These are phyloP conservation scores for Phoenix dactylifera DNA, from an alignment of 176 grass and related monocot genomes.

Conservation along the genomic window DNA sequence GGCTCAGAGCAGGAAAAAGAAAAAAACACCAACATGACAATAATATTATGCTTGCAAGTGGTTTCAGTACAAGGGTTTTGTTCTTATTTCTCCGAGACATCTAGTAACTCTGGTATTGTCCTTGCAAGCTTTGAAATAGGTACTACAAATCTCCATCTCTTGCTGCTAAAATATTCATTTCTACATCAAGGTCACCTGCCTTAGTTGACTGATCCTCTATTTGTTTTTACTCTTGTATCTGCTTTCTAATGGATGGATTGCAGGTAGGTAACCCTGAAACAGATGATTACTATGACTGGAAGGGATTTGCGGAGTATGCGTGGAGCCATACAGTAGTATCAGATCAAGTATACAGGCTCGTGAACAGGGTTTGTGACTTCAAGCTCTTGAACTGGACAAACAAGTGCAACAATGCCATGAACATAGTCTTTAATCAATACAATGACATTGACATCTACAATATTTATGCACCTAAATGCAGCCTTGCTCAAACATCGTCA, in stretches of 20 bases:
- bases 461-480: slow-evolving; percentile 77
- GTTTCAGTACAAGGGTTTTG: too few relatives aligned
- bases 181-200: too few relatives aligned
- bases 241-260: not conserved
- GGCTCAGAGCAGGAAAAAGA: too few relatives aligned
- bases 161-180: too few relatives aligned
- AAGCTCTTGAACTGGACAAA: slow-evolving; percentile 41
- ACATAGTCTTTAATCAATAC: slow-evolving; percentile 39
- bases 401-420: slow-evolving; percentile 33
- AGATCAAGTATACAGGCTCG: slow-evolving; percentile 36
- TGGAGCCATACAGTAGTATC: slow-evolving; percentile 68
- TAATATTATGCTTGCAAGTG: too few relatives aligned
- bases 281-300: slow-evolving; percentile 50
- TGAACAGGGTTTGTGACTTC: slow-evolving; percentile 50
- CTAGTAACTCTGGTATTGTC: too few relatives aligned
- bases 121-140: too few relatives aligned
- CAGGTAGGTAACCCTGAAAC: slow-evolving; percentile 70
- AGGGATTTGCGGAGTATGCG: slow-evolving; percentile 63
- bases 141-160: too few relatives aligned
- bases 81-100: too few relatives aligned
- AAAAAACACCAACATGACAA: too few relatives aligned
- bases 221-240: too few relatives aligned
- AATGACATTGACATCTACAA: slow-evolving; percentile 64
- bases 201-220: too few relatives aligned
- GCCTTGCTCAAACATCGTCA: slow-evolving; percentile 39